Evolutionary conservation across 2,329 filamentous ascomycete genomes (phyloP), one percentile per base, ranked within the genome.

Genomic region (Emericellopsis cladophorae): DNA sequence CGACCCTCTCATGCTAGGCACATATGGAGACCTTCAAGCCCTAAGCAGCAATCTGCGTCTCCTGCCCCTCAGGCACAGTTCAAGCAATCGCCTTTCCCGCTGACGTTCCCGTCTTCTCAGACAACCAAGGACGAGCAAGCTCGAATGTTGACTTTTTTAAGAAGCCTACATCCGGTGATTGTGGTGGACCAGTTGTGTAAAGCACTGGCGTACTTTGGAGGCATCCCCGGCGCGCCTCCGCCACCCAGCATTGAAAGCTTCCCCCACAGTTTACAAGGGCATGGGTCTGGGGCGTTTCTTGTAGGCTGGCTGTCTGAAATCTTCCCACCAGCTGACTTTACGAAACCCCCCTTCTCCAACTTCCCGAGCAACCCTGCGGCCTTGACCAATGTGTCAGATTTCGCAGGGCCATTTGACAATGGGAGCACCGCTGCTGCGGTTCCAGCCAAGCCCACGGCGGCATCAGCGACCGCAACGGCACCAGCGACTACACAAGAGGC

Each of bases 121-220:
- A 9, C 12, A 3, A 70, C 66, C 24, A 81, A 78, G 53, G 50
- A 62, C 10, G 74, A 81, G 49, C 76, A 80, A 51, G 70, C 72
- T 44, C 68, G 77, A 24, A 59, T 81, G 2, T 58, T 81, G 36
- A 72, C 69, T 5, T 58, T 80, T 11, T 55, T 81, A 16, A 66
- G 70, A 37, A 71, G 65, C 34, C 57, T 80, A 10, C 66, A 73
- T 46, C 76, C 76, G 9, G 50, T 66, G 8, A 60, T 65, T 4
- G 72, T 81, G 1, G 75, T 79, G 16, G 74, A 80, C 44, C 75
- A 78, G 49, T 60, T 81, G 29, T 79, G 74, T 51, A 79, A 71
- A 48, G 76, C 73, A 2, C 52, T 81, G 41, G 67, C 71, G n/a
- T 79, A 76, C 48, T 81, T 80, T 54, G 76, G 77, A 7, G 74